Evolutionary conservation across 2,329 filamentous ascomycete species (phyloP), one percentile per base, ranked within the genome.

Genomic region (Aspergillus awamori): DNA sequence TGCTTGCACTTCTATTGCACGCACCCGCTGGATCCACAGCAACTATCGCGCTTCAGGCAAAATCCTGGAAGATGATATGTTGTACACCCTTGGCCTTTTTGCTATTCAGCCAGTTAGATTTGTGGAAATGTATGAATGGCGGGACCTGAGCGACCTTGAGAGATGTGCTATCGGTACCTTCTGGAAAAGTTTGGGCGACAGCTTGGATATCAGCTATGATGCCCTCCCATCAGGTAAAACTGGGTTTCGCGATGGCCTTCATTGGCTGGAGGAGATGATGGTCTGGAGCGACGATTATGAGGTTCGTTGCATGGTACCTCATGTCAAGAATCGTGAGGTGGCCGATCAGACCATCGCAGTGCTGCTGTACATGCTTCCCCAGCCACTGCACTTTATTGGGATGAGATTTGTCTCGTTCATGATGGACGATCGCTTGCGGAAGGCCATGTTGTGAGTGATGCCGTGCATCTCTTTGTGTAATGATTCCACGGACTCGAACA

Each of bases 121-220:
- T 80, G 83, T 90, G 33, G 72, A 81, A 5, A 77, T 77, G 5
- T 90, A 87, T 68, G 91, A 94, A 71, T 94, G 90, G 90, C 84
- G 91, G 2, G 41, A 77, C 4, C 73, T 91, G 22, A 88, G 83
- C 15, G 84, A 88, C 0, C 80, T 93, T 75, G 91, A 93, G 74
- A 73, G 80, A 8, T 90, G 88, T 63, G 89, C 89, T 0, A 75
- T 89, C 30, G 87, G 85, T 15, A 87, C 85, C 0, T 86, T 90
- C 69, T 93, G 89, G 89, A 90, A 90, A 74, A 81, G 82, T 56
- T 76, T 91, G 15, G 90, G 89, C 13, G 87, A 92, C 67, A 84
- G 85, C 56, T 89, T 93, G 85, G 83, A 81, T 0, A 89, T 93
- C 58, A 75, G 77, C 3, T 85, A 79, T 52, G 74, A 76, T 2